Conservation (phyloP, 176 grass and related monocot genomes). For the Miscanthus lutarioriparius region DNA sequence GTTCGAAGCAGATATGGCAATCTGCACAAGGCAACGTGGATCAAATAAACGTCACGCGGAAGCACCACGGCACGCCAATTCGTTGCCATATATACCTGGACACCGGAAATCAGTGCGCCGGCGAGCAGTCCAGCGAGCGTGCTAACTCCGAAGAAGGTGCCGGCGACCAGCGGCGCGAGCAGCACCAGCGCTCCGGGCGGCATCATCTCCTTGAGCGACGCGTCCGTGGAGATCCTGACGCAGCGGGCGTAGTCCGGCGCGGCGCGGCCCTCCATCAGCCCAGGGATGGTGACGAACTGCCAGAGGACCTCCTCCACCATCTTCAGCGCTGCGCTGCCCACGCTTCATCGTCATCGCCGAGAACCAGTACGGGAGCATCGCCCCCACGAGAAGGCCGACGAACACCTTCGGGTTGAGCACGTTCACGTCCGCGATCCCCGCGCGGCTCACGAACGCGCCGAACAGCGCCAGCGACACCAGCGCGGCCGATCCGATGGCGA, state of each 20-base stretch:
- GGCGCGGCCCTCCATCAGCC: slow-evolving; percentile 63
- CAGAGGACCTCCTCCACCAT: slow-evolving; percentile 84
- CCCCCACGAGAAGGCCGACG: slow-evolving; percentile 61
- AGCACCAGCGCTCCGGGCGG: slow-evolving; percentile 68
- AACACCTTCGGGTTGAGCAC: slow-evolving; percentile 67
- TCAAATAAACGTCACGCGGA: neutral
- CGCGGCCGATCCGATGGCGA: slow-evolving; percentile 78
- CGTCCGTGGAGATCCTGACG: slow-evolving; percentile 76
- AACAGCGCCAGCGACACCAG: slow-evolving; percentile 75
- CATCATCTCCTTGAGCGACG: slow-evolving; percentile 75
- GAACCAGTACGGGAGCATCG: slow-evolving; percentile 87
- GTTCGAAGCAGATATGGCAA: slow-evolving; percentile 83
- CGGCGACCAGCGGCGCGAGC: slow-evolving; percentile 53
- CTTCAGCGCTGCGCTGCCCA: slow-evolving; percentile 69
- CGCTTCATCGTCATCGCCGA: slow-evolving; percentile 85
- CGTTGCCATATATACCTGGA: slow-evolving; percentile 51
- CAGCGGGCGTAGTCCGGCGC: slow-evolving; percentile 70
- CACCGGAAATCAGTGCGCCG: slow-evolving; percentile 63
- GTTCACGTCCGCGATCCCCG: slow-evolving; percentile 48
- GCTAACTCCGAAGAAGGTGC: slow-evolving; percentile 76
- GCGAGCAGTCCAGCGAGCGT: slow-evolving; percentile 71
- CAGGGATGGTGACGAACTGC: slow-evolving; percentile 64
- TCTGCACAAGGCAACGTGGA: slow-evolving; percentile 17
- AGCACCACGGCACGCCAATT: neutral
- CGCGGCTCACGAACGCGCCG: slow-evolving; percentile 71